Base-by-base conservation (phyloP, 805 yeast species). In the Sugiyamaella chiloensis region DNA sequence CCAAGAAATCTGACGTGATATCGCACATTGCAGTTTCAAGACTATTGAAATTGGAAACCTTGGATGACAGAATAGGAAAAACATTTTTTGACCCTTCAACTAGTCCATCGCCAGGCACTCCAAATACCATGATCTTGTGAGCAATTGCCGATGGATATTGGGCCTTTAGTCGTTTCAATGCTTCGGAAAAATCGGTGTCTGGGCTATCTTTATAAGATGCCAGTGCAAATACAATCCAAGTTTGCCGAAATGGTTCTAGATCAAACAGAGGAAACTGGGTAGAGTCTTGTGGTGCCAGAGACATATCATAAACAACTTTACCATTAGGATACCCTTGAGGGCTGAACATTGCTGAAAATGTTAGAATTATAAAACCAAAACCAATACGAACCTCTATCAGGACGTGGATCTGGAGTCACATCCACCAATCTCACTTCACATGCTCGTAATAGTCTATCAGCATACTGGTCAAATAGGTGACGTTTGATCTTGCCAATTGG, bases 301-400 rank as follows among this genome's bases (percentile, higher is more conserved):
- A 64, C 53, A 80, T 79, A 47, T 81, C 81, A 59, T 76, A 86
- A 11, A 81, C 63, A 1, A 91, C 65, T 42, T 83, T 68, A 0
- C 98, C 98, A 42, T 75, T 74, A 0, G 97, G 96, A 58, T 79
- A 86, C 0, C 84, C 83, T 59, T 83, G 93, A 1, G 98, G 96
- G 56, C 85, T 86, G 71, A 89, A 89, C 56, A 73, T 58, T 16
- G 70, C 64, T 61, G 29, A 23, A 32, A 42, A 43, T 37, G 37
- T 42, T 17, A 4, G n/a, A 24, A 32, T 16, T 16, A n/a, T 14
- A n/a, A n/a, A 11, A 4, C 34, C 8, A 14, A 21, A 20, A 9
- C 19, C 24, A n/a, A 12, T 9, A 50, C 60, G 31, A 39, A 62
- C 66, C 57, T 50, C 69, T 48, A 27, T 65, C 68, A 50, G 61